phyloP scores from a whole-genome alignment of 2,329 filamentous ascomycete genomes.

The Saccharata proteae region DNA sequence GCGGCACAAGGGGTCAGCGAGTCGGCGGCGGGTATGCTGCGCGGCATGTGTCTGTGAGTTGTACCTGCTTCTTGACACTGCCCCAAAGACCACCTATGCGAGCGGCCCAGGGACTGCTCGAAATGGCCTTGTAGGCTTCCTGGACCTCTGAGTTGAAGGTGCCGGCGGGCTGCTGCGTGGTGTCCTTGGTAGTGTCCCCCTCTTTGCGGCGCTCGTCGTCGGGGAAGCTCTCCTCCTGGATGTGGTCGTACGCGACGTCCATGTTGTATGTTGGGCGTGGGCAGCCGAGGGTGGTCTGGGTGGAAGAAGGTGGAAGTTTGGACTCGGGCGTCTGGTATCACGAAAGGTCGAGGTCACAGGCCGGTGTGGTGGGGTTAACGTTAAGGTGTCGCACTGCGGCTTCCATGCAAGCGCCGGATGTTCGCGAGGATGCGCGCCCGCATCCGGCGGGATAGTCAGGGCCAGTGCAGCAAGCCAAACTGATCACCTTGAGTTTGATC shows the following conservation, averaged over 20 bases:
- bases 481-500: too few relatives aligned
- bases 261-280: slow-evolving; percentile 36
- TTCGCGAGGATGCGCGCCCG: too few relatives aligned
- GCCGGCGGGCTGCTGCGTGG: slow-evolving; percentile 19
- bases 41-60: slow-evolving; percentile 11
- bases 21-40: too few relatives aligned
- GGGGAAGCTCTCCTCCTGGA: slow-evolving; percentile 63
- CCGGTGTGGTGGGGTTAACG: too few relatives aligned
- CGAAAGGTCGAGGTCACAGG: too few relatives aligned
- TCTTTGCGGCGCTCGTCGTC: slow-evolving; percentile 34
- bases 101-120: slow-evolving; percentile 80
- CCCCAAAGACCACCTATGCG: slow-evolving; percentile 80
- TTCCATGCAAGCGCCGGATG: too few relatives aligned
- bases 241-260: slow-evolving; percentile 97
- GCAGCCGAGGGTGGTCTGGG: neutral
- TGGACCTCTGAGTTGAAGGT: slow-evolving; percentile 79
- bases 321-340: too few relatives aligned
- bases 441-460: too few relatives aligned
- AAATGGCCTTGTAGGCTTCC: slow-evolving; percentile 90
- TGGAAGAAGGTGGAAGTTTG: too few relatives aligned
- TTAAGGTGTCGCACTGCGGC: too few relatives aligned
- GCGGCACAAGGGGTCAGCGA: slow-evolving; percentile 6
- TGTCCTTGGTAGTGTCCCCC: slow-evolving; percentile 36
- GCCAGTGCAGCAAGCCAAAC: too few relatives aligned
- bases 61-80: slow-evolving; percentile 83